Evolutionary conservation across 495 filamentous ascomycete species (phyloP), one percentile per base, ranked within the genome.

Genomic region (Poronia punctata): DNA sequence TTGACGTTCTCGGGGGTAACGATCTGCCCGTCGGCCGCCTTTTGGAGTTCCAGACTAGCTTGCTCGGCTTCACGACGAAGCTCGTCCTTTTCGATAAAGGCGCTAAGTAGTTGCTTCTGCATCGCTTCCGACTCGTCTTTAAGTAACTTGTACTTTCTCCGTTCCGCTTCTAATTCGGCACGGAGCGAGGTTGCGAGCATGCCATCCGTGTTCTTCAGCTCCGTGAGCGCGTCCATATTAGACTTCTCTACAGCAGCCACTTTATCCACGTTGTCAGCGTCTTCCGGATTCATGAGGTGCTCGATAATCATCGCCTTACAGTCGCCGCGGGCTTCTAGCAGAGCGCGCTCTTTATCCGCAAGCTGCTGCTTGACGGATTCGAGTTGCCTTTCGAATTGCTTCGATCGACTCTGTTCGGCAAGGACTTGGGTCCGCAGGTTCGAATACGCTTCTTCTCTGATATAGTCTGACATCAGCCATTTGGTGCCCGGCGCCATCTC

Each of bases 1-100:
- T 50, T 60, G n/a, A 46, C 50, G 17, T 40, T 64, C 31, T 57
- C 52, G 43, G 67, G 70, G 31, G 34, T 56, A 22, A 50, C 43
- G 7, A 43, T 44, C 5, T 49, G 48, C 30, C 50, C 48, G 39
- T 61, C 52, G 32, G 43, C 45, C 39, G 50, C 50, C 14, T 50
- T 53, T 35, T 63, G 49, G 38, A 57, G 35, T 45, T 61, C 57
- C 31, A 49, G 57, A 43, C 69, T 70, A 41, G 58, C 56, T 12
- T 63, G 60, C 34, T 72, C 68, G 40, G 74, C 61, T 26, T 74
- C 65, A 43, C 72, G 68, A 27, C 65, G 63, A 18, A 76, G 62
- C 45, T 68, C 71, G 43, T 75, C 71, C 53, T 76, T 76, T 32
- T 66, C 64, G 19, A 77, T 54, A n/a, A 74, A 56, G 8, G 65